Conservation (phyloP, 148 eudicot genomes). For the Chenopodium album region DNA sequence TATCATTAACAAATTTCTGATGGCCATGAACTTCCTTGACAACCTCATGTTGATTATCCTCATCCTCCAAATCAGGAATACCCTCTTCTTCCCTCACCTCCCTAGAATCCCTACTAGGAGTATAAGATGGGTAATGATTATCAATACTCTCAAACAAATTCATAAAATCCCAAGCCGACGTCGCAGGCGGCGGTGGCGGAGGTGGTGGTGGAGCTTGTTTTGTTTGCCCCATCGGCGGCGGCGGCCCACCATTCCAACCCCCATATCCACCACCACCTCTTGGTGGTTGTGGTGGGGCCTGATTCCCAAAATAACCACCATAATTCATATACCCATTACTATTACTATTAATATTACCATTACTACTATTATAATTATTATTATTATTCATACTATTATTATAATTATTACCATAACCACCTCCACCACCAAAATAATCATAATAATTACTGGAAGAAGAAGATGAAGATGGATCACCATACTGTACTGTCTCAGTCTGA, state of each 20-base stretch:
- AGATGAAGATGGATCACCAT: conserved; percentile 39
- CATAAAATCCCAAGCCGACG: conserved; percentile 80
- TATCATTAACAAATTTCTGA: conserved; percentile 54
- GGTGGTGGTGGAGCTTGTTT: conserved; percentile 46
- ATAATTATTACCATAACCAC: too few species aligned
- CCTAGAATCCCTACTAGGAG: conserved; percentile 70
- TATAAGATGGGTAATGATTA: conserved; percentile 51
- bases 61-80: conserved; percentile 94
- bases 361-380: conserved; percentile 9
- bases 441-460: conserved; percentile 33
- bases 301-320: conserved; percentile 30
- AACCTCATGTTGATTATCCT: conserved; percentile 69
- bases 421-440: conserved; percentile 24
- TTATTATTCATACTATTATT: conserved; percentile 1
- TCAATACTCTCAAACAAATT: conserved; percentile 76
- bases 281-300: neutral
- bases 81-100: conserved; percentile 96
- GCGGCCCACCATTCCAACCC: conserved; percentile 16
- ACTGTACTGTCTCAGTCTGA: conserved; percentile 41
- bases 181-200: conserved; percentile 69
- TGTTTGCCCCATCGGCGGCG: neutral
- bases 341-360: conserved; percentile 16
- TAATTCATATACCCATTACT: conserved; percentile 30
- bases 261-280: conserved; percentile 32
- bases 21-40: conserved; percentile 72